A percentile compares a stretch with the other conserved stretches of the same genome.
phyloP scores from a whole-genome alignment of 1,139 yeast genomes.

The Saccharomyces pastorianus region DNA sequence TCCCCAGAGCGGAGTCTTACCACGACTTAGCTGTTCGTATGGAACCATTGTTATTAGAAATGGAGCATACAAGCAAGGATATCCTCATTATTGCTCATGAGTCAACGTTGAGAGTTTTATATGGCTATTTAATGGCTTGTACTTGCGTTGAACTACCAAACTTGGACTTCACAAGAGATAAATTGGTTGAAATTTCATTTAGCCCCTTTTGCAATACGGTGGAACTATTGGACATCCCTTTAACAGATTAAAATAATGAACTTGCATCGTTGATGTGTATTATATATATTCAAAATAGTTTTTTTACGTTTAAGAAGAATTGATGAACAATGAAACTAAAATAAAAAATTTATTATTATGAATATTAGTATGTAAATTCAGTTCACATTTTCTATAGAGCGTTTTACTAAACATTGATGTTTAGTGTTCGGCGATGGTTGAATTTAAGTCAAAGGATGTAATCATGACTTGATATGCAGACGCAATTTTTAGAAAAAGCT shows the following conservation, averaged over 20 bases:
- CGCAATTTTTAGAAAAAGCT: neutral
- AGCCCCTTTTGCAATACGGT: slow-evolving; percentile 32
- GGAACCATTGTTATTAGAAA: slow-evolving; percentile 86
- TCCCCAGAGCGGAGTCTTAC: slow-evolving; percentile 86
- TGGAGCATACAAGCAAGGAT: slow-evolving; percentile 87
- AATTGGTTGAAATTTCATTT: slow-evolving; percentile 78
- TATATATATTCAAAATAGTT: neutral
- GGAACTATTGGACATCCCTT: neutral
- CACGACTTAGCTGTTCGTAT: slow-evolving; percentile 92
- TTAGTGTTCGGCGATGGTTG: too few relatives aligned
- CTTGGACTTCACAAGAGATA: slow-evolving; percentile 68
- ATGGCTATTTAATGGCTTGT: slow-evolving; percentile 91
- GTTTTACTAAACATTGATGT: too few relatives aligned
- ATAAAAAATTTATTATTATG: neutral
- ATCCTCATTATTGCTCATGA: slow-evolving; percentile 89
- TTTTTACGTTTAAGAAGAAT: neutral
- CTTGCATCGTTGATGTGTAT: slow-evolving; percentile 5
- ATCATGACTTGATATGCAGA: too few relatives aligned
- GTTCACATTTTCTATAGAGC: neutral
- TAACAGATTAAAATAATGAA: neutral
- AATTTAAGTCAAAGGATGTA: too few relatives aligned
- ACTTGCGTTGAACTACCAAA: slow-evolving; percentile 79
- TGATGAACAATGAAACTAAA: neutral
- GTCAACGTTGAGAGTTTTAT: slow-evolving; percentile 75
- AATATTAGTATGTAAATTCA: neutral